Base-by-base conservation (phyloP, 2,329 filamentous ascomycete species). In the Beauveria sp. region DNA sequence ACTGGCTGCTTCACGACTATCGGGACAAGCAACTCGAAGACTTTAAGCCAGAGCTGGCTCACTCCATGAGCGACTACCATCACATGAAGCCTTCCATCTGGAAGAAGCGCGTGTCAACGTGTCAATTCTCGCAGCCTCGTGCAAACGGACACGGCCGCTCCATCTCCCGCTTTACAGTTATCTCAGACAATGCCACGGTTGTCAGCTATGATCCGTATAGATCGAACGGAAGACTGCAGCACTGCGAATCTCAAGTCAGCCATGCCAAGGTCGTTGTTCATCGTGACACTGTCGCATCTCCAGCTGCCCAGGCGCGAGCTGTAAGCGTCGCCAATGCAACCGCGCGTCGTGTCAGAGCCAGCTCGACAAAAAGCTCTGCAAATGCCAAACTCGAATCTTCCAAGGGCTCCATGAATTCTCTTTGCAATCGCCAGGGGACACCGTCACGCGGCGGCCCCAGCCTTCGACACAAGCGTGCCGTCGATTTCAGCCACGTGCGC, bases 41-140 rank as follows among this genome's bases (percentile, higher is more conserved):
- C 70, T 98, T 95, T 70, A 88, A 88, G 63, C 86, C 87, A 34
- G 84, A 89, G 24, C 78, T 97, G 61, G 85, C 85, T n/a, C 89
- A 95, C 70, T 96, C 93, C 1, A 83, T 88, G 61, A 96, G 92
- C 73, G 93, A 98, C 70, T 95, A 96, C 68, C 93, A 97, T 69
- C 91, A 96, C 69, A 83, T 90, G 43, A 81, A 80, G 61, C 83
- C 85, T 12, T 74, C 77, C 0, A 75, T 78, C 31, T 83, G 84
- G 78, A 82, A 80, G 65, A 86, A 83, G 68, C 81, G 83, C 51
- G 79, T 85, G 54, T 86, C 85, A 0, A 88, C 85, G 0, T 80
- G 83, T 64, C 78, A 87, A 65, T 88, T 88, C 69, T 76, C 77
- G 2, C 76, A 80, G 57, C 70, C 74, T 57, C 76, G 72, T 31